A percentile compares a stretch with the other conserved stretches of the same genome.
Evolutionary conservation across 129 eudicot genomes (phyloP).

Genomic region (Logfia minima): DNA sequence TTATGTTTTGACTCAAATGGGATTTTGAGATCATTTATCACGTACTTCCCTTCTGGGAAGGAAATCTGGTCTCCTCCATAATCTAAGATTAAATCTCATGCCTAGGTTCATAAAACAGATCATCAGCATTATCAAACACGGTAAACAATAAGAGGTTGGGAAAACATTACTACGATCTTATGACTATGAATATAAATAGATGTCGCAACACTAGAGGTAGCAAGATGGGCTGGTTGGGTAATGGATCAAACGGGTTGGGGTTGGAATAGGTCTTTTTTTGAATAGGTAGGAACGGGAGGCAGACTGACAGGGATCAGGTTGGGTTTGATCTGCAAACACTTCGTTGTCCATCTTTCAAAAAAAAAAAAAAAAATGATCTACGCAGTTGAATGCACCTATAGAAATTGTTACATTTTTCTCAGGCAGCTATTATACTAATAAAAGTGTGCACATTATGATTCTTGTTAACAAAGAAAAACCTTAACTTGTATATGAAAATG

Average conservation of each 20-base stretch:
- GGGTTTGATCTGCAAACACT: not conserved
- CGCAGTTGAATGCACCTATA: not conserved
- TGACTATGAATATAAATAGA: not conserved
- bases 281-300: not conserved
- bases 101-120: conserved; percentile 46
- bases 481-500: not conserved
- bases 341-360: not conserved
- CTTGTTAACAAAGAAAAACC: not conserved
- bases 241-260: not conserved
- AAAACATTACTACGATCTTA: not conserved
- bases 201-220: not conserved
- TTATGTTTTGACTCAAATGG: not conserved
- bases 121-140: not conserved
- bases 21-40: conserved; percentile 48
- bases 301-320: not conserved
- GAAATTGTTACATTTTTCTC: not conserved
- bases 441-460: not conserved
- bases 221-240: not conserved
- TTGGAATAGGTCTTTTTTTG: not conserved
- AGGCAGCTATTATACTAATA: not conserved
- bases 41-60: conserved; percentile 81
- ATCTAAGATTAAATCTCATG: conserved; percentile 53
- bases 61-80: conserved; percentile 69
- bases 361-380: not conserved
- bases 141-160: not conserved